These are phyloP conservation scores for Cyclanthera cordifolia DNA, from an alignment of 306 rosid species.

Conservation along the genomic window DNA sequence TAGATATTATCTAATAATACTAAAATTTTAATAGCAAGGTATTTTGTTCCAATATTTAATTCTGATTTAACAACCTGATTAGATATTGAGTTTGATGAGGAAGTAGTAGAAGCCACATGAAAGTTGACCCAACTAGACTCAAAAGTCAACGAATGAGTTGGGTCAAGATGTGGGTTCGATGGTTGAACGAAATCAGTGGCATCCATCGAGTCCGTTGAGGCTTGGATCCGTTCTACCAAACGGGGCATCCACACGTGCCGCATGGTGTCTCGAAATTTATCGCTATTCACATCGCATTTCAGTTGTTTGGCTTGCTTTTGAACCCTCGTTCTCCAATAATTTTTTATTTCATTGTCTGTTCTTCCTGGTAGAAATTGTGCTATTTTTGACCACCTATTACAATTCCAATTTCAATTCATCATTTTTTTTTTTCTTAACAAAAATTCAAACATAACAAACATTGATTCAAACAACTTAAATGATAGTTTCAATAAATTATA, in stretches of 20 bases:
- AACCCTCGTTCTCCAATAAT: slow-evolving; percentile 90
- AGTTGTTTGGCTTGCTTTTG: slow-evolving; percentile 90
- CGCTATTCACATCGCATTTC: slow-evolving; percentile 77
- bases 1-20: too few species aligned
- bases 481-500: too few species aligned
- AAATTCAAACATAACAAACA: too few species aligned
- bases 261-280: slow-evolving; percentile 71
- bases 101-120: background rate
- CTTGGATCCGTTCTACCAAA: slow-evolving; percentile 52
- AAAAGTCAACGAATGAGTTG: background rate
- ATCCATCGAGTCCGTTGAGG: background rate
- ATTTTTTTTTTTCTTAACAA: too few species aligned
- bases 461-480: too few species aligned
- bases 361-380: slow-evolving; percentile 78
- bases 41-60: background rate
- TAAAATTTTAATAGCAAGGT: too few species aligned
- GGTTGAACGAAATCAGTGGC: background rate
- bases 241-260: slow-evolving; percentile 87
- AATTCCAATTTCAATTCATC: background rate
- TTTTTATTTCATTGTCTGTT: slow-evolving; percentile 88
- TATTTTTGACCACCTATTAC: slow-evolving; percentile 83
- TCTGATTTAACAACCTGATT: background rate
- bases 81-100: background rate
- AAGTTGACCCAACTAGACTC: slow-evolving; percentile 7
- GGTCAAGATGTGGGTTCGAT: background rate